phyloP scores from a whole-genome alignment of 2,329 filamentous ascomycete species.

The Exophiala viscosa region DNA sequence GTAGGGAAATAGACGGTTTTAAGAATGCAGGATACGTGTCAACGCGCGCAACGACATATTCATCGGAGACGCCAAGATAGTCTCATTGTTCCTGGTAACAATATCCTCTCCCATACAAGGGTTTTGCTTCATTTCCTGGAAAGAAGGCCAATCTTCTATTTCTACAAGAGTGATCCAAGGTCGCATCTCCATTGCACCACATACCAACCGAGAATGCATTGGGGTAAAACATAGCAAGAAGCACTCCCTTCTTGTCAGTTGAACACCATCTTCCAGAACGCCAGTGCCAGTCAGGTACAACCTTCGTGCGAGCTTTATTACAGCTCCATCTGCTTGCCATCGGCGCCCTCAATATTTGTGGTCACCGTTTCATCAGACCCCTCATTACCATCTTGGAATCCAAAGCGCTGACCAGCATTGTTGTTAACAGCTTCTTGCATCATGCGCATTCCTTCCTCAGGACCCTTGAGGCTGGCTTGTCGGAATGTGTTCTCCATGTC shows the following conservation, averaged over 20 bases:
- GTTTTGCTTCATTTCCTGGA: no score
- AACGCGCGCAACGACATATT: no score
- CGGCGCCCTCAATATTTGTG: neutral
- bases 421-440: constrained; percentile 22
- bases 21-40: no score
- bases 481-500: constrained; percentile 72
- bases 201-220: neutral
- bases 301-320: neutral
- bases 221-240: neutral
- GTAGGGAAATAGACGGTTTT: no score
- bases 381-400: constrained; percentile 13
- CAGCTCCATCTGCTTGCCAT: neutral
- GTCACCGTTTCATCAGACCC: neutral
- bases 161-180: no score
- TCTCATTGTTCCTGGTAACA: no score
- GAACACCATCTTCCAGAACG: neutral
- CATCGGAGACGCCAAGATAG: no score
- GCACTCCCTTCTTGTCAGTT: neutral
- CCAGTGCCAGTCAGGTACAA: neutral
- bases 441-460: constrained; percentile 36
- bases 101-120: no score
- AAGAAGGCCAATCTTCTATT: no score
- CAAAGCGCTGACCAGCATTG: constrained; percentile 15
- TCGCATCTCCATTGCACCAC: no score
- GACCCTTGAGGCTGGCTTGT: constrained; percentile 40